phyloP scores from a whole-genome alignment of 768 basidiomycete species.

The Mycena olivaceomarginata region DNA sequence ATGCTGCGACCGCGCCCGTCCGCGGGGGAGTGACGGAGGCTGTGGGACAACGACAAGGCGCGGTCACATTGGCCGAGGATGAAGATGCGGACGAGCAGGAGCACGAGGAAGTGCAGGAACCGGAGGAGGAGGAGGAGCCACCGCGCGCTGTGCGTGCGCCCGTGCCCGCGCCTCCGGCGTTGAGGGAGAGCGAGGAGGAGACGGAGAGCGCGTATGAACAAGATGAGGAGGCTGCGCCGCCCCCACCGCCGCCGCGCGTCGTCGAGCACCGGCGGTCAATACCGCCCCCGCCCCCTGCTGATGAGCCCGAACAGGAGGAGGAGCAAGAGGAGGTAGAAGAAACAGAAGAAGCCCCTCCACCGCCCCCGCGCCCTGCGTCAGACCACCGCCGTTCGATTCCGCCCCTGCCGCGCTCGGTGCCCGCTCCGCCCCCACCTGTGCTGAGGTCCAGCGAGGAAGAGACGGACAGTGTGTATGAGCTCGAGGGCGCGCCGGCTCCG shows the following conservation, averaged over 20 bases:
- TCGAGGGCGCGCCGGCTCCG: conserved; percentile 43
- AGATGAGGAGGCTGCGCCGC: conserved; percentile 38
- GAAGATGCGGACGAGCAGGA: neutral
- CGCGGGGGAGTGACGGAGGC: neutral
- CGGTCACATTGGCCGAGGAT: conserved; percentile 11
- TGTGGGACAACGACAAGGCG: neutral
- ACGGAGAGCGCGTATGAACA: conserved; percentile 42
- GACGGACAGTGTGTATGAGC: conserved; percentile 41
- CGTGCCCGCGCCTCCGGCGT: conserved; percentile 28
- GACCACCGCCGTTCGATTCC: conserved; percentile 39
- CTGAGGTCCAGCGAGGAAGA: conserved; percentile 35
- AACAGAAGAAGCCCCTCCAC: conserved; percentile 30
- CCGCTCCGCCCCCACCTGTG: conserved; percentile 21
- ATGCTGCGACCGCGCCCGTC: conserved; percentile 4
- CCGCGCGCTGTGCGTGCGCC: conserved; percentile 28
- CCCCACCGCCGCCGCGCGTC: conserved; percentile 41
- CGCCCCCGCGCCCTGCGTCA: conserved; percentile 16
- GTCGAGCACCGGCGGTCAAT: conserved; percentile 27
- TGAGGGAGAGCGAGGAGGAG: conserved; percentile 34
- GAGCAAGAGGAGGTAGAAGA: conserved; percentile 39
- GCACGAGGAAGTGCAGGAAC: conserved; percentile 1
- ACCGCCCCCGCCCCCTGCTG: conserved; percentile 23
- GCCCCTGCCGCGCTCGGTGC: conserved; percentile 41
- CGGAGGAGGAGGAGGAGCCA: conserved; percentile 13
- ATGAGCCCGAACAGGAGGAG: conserved; percentile 30